These are phyloP conservation scores for Leishmania turanica DNA, from an alignment of 208 protist species.

Conservation along the genomic window DNA sequence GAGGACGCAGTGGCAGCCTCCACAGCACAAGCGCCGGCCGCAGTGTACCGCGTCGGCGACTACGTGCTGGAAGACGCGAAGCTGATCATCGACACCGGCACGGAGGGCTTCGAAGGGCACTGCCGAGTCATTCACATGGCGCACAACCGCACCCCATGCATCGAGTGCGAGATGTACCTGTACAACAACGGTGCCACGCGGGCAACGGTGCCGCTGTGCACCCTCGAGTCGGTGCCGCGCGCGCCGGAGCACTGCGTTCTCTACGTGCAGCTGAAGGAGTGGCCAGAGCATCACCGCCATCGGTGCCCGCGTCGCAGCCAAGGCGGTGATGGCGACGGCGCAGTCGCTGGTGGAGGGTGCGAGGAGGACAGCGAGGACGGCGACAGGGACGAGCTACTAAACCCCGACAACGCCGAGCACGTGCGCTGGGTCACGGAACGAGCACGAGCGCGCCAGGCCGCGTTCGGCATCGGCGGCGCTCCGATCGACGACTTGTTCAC, in stretches of 20 bases:
- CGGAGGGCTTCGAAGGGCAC: constrained; percentile 98
- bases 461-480: constrained; percentile 91
- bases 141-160: constrained; percentile 74
- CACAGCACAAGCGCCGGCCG: not conserved
- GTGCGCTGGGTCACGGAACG: constrained; percentile 85
- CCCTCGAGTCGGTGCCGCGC: constrained; percentile 94
- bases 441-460: constrained; percentile 84
- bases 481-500: constrained; percentile 90
- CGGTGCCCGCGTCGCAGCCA: not conserved
- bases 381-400: constrained; percentile 35
- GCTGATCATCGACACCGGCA: constrained; percentile 98
- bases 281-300: constrained; percentile 45
- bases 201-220: constrained; percentile 94
- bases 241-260: constrained; percentile 97
- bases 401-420: constrained; percentile 92
- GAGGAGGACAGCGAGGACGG: constrained; percentile 2
- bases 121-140: constrained; percentile 90
- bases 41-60: constrained; percentile 6
- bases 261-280: constrained; percentile 86
- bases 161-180: constrained; percentile 93
- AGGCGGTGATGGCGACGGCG: not conserved
- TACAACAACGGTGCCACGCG: constrained; percentile 77
- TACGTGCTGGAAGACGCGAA: constrained; percentile 62
- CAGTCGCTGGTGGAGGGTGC: not conserved
- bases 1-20: not conserved